phyloP scores from a whole-genome alignment of 805 yeast genomes.

The Millerozyma miso region DNA sequence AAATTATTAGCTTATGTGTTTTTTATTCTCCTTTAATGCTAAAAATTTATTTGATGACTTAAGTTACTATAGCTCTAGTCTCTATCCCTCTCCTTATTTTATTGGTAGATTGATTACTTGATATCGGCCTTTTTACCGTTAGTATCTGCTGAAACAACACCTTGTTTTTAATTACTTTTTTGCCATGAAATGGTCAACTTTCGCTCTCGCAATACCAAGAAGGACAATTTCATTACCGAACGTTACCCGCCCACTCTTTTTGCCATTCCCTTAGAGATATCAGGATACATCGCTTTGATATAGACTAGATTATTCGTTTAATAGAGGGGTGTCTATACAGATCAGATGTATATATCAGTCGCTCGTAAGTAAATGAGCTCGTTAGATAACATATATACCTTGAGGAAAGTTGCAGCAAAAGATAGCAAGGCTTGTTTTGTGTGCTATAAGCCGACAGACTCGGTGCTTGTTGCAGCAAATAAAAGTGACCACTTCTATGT shows the following conservation, averaged over 20 bases:
- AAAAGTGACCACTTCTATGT: slow-evolving; percentile 51
- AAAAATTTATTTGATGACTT: neutral
- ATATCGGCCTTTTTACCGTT: neutral
- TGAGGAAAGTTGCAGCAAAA: slow-evolving; percentile 37
- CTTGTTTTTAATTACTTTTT: slow-evolving; percentile 1
- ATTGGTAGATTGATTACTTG: neutral
- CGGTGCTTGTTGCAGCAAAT: slow-evolving; percentile 44
- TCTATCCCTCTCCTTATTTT: neutral
- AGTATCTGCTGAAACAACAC: neutral
- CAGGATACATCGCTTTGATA: too few relatives aligned
- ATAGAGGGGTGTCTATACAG: too few relatives aligned
- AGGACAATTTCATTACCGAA: neutral
- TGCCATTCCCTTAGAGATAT: too few relatives aligned
- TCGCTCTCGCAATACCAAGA: slow-evolving; percentile 1
- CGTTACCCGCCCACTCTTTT: neutral
- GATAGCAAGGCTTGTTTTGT: slow-evolving; percentile 45
- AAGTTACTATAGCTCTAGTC: neutral
- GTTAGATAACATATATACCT: slow-evolving; percentile 36
- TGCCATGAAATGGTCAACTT: neutral
- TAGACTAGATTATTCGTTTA: too few relatives aligned
- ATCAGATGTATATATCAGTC: too few relatives aligned
- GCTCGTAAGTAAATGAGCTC: slow-evolving; percentile 8
- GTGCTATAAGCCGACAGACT: slow-evolving; percentile 46
- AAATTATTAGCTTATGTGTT: neutral
- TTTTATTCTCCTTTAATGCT: neutral